A percentile compares a stretch with the other conserved stretches of the same genome.
phyloP scores from a whole-genome alignment of 345 rosid species.

The Salix viminalis region DNA sequence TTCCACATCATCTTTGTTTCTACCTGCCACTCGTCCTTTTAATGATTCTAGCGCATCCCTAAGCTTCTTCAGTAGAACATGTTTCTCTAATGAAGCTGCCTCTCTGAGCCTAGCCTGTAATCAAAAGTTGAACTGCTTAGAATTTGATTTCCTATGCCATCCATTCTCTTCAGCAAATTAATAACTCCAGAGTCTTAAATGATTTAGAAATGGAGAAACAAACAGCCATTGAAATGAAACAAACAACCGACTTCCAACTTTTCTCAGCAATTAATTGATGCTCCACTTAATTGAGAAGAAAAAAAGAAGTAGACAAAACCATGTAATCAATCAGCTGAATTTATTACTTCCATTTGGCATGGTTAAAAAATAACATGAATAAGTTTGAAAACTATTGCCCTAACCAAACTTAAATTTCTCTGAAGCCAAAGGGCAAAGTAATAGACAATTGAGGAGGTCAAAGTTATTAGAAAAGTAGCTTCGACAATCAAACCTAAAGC shows the following conservation, averaged over 20 bases:
- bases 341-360: not conserved
- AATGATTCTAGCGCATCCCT: constrained; percentile 88
- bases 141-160: not conserved
- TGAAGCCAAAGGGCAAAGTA: not conserved
- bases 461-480: not conserved
- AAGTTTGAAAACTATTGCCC: not conserved
- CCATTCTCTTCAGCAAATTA: not conserved
- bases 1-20: constrained; percentile 93
- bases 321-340: not conserved
- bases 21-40: constrained; percentile 83
- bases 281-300: not conserved
- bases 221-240: not conserved
- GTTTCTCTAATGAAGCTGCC: constrained; percentile 93
- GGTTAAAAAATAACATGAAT: not conserved
- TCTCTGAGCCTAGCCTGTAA: constrained; percentile 86
- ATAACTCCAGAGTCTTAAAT: constrained; percentile 7
- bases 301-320: not conserved
- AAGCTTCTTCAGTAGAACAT: constrained; percentile 94
- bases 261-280: not conserved
- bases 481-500: not conserved
- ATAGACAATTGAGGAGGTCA: not conserved
- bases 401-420: not conserved
- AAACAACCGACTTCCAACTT: not conserved
- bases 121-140: constrained; percentile 14
- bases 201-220: constrained; percentile 1